phyloP scores from a whole-genome alignment of 768 basidiomycete species.

The Phallus indusiatus region DNA sequence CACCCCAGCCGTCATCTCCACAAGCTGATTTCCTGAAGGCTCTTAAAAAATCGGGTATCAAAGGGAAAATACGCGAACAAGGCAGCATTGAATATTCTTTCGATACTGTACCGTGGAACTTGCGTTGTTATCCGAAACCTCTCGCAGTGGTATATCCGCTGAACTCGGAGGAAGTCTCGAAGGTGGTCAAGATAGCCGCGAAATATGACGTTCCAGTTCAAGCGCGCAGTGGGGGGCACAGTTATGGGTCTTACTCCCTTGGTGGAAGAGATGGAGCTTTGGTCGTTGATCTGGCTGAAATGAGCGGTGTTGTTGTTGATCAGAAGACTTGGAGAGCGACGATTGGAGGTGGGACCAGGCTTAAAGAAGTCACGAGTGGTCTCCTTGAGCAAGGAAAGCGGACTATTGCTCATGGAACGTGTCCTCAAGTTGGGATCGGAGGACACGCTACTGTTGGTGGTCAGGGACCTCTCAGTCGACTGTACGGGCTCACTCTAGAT shows the following conservation, averaged over 20 bases:
- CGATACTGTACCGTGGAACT: slow-evolving; percentile 1
- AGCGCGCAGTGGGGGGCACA: slow-evolving; percentile 17
- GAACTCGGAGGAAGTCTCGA: slow-evolving; percentile 10
- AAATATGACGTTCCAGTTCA: slow-evolving; percentile 16
- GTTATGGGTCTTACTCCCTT: slow-evolving; percentile 17
- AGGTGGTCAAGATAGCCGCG: slow-evolving; percentile 16
- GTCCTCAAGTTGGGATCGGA: slow-evolving; percentile 22
- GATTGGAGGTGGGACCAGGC: slow-evolving; percentile 18
- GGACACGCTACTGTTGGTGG: slow-evolving; percentile 18
- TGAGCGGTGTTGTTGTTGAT: slow-evolving; percentile 20
- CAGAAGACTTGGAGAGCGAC: slow-evolving; percentile 18
- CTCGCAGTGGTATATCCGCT: slow-evolving; percentile 18
- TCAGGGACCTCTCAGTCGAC: slow-evolving; percentile 15
- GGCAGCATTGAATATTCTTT: not conserved
- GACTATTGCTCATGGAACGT: slow-evolving; percentile 23
- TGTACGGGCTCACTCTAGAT: slow-evolving; percentile 22
- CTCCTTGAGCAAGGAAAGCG: slow-evolving; percentile 15
- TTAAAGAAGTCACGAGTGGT: slow-evolving; percentile 16
- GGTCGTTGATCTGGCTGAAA: slow-evolving; percentile 21
- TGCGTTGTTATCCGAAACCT: slow-evolving; percentile 13
- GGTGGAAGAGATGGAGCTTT: slow-evolving; percentile 22
- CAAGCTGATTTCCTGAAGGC: not conserved
- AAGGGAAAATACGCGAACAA: not conserved
- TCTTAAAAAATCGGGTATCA: not conserved
- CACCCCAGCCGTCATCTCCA: not conserved